Evolutionary conservation across 306 rosid species (phyloP).

Genomic region (Astragalus glycyphyllos): DNA sequence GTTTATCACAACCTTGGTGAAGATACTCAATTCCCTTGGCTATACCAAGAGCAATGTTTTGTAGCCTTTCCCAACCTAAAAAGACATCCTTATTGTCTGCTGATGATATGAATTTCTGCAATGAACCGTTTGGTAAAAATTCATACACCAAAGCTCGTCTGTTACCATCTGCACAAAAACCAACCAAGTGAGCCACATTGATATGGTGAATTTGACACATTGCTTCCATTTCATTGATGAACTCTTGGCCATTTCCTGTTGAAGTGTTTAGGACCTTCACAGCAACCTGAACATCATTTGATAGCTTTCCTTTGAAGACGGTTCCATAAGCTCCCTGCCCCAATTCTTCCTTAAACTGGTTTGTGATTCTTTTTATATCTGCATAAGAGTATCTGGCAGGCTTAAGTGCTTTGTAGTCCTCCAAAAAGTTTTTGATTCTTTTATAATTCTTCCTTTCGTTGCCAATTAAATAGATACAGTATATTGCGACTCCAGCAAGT

Average conservation of each 20-base stretch:
- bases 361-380: slow-evolving; percentile 35
- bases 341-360: background rate
- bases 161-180: slow-evolving; percentile 45
- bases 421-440: slow-evolving; percentile 30
- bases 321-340: slow-evolving; percentile 37
- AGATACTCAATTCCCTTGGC: no score
- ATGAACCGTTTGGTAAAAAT: no score
- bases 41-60: no score
- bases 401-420: slow-evolving; percentile 22
- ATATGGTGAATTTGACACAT: slow-evolving; percentile 47
- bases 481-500: no score
- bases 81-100: no score
- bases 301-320: slow-evolving; percentile 36
- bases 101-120: no score
- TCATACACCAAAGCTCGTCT: no score
- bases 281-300: slow-evolving; percentile 8
- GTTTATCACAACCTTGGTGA: no score
- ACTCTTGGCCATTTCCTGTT: slow-evolving; percentile 35
- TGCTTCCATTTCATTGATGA: slow-evolving; percentile 48
- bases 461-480: no score
- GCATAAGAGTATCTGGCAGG: slow-evolving; percentile 32
- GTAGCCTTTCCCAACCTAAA: no score
- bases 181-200: slow-evolving; percentile 48
- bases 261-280: slow-evolving; percentile 21
- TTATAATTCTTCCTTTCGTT: no score